Base-by-base conservation (phyloP, 2,329 filamentous ascomycete species). In the Botryotinia globosa region DNA sequence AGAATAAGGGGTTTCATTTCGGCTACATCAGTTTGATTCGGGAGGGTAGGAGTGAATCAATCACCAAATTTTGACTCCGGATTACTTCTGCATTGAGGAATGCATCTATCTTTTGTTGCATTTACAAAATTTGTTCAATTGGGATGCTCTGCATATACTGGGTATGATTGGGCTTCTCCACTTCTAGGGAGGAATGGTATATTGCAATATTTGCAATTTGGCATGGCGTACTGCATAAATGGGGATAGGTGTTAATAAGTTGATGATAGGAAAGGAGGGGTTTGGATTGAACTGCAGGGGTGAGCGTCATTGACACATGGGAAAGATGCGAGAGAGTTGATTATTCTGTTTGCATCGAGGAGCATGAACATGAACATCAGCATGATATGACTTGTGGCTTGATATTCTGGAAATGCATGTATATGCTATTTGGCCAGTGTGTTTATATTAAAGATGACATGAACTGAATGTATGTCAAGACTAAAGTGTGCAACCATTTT, bases 201-300 rank as follows among this genome's bases (percentile, higher is more conserved):
- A 29, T 51, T 54, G 64, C 64, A 66, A 37, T 29, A 34, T 39
- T 66, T 16, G 64, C 44, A 22, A 66, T 25, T 58, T 66, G 45
- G 44, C 45, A 66, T 66, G 64, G 64, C 44, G 45, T 66, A 45
- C 48, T 39, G 48, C 63, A 54, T 51, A 66, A 45, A 66, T 66
- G 25, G 45, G 45, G 25, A 66, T 39, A 10, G 25, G 22, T 37
- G 10, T 51, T 66, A 51, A 66, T 51, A 29, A 54, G 37, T 66
- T 66, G 44, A 51, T 14, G 44, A 66, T 51, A 29, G 32, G 32
- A 25, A 18, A 39, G n/a, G 61, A 45, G 22, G 64, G 45, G 45
- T 29, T 63, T 18, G 37, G 25, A 29, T 51, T 34, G 22, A 66
- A 39, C 22, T 20, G 22, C 45, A 54, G 64, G 64, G 44, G 45